Conservation (phyloP, 1,284 basidiomycete species). For the Melanopsichium pennsylvanicum region DNA sequence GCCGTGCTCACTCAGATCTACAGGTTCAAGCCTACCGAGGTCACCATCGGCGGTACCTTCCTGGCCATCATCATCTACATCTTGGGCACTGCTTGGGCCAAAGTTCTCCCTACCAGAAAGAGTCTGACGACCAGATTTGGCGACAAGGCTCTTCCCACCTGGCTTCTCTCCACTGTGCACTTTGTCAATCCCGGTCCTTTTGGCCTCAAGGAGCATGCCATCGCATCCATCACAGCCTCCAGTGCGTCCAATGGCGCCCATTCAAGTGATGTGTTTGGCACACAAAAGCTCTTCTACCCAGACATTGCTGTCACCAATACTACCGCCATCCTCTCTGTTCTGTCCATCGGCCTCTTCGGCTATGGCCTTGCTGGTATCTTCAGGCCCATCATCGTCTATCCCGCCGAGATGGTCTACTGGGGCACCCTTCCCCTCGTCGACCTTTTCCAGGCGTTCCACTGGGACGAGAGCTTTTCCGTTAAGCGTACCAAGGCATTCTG, state of each 20-base stretch:
- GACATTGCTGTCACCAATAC: slow-evolving; percentile 22
- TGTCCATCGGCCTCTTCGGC: slow-evolving; percentile 75
- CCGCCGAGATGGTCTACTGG: slow-evolving; percentile 64
- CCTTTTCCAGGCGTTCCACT: slow-evolving; percentile 57
- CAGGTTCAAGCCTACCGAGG: slow-evolving; percentile 29
- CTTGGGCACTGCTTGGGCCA: slow-evolving; percentile 2
- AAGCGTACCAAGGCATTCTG: slow-evolving; percentile 73
- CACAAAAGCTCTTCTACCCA: slow-evolving; percentile 40
- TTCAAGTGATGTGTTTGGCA: slow-evolving; percentile 27
- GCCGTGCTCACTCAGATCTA: slow-evolving; percentile 27
- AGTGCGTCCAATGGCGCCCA: slow-evolving; percentile 23
- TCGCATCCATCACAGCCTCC: slow-evolving; percentile 27
- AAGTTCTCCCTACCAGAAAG: too few relatives aligned
- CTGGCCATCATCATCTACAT: slow-evolving; percentile 29
- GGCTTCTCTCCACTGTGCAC: slow-evolving; percentile 20
- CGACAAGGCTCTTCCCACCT: too few relatives aligned
- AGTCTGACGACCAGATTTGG: too few relatives aligned
- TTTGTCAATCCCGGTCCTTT: slow-evolving; percentile 31
- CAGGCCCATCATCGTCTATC: slow-evolving; percentile 31
- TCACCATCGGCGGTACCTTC: slow-evolving; percentile 23
- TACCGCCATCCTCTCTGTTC: slow-evolving; percentile 70
- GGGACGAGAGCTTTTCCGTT: slow-evolving; percentile 14
- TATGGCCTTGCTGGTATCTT: slow-evolving; percentile 70
- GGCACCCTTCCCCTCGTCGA: slow-evolving; percentile 50
- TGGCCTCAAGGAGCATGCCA: slow-evolving; percentile 37